These are phyloP conservation scores for Hortiboletus flavorubellus DNA, from an alignment of 768 basidiomycete species.

Conservation along the genomic window DNA sequence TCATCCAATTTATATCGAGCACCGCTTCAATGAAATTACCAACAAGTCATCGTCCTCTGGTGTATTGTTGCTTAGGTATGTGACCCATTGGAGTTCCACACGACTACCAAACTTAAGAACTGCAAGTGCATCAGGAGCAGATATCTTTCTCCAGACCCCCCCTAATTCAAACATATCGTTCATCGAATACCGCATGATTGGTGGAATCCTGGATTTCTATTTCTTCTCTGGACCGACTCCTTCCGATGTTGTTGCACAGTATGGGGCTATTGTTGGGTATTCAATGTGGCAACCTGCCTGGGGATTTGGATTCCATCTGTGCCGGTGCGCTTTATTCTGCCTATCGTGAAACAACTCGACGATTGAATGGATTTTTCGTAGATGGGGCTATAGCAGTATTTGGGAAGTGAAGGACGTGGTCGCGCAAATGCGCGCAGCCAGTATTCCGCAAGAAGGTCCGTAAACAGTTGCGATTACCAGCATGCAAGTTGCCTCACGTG, in stretches of 20 bases:
- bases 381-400: slow-evolving; percentile 48
- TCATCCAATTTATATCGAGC: slow-evolving; percentile 69
- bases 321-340: slow-evolving; percentile 38
- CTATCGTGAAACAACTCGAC: not conserved
- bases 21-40: slow-evolving; percentile 51
- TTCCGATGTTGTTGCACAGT: slow-evolving; percentile 61
- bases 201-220: slow-evolving; percentile 74
- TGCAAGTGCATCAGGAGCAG: slow-evolving; percentile 58
- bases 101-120: slow-evolving; percentile 3
- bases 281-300: slow-evolving; percentile 70
- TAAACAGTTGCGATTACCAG: not conserved
- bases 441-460: slow-evolving; percentile 68
- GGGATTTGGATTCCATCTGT: slow-evolving; percentile 76
- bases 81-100: not conserved
- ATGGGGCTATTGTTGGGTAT: slow-evolving; percentile 58
- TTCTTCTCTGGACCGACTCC: slow-evolving; percentile 59
- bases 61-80: slow-evolving; percentile 64
- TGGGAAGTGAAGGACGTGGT: slow-evolving; percentile 53
- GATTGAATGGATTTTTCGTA: not conserved
- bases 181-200: slow-evolving; percentile 68
- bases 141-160: slow-evolving; percentile 63
- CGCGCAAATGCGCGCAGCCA: slow-evolving; percentile 56
- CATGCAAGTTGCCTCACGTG: not conserved
- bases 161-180: slow-evolving; percentile 51
- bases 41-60: slow-evolving; percentile 61